Base-by-base conservation (phyloP, 2,329 filamentous ascomycete genomes). In the Endothia cerciana region DNA sequence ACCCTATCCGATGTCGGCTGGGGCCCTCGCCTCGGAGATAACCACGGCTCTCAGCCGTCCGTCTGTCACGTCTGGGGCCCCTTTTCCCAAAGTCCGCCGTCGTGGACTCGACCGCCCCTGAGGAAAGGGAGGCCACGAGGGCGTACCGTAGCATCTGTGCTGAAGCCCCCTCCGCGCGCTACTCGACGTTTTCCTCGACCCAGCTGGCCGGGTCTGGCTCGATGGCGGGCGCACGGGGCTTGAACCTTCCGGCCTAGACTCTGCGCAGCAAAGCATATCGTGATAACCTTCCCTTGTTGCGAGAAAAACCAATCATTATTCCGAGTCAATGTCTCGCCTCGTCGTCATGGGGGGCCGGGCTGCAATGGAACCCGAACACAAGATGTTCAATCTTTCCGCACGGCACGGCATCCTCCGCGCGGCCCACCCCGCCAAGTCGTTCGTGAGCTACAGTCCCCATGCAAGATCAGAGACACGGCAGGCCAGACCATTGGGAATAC, bases 121-220 rank as follows among this genome's bases (percentile, higher is more conserved):
- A 10, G 33, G 33, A 36, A 36, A 36, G 33, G 10, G 33, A n/a
- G n/a, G n/a, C n/a, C n/a, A n/a, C n/a, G n/a, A 47, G 7, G 45
- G 45, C 45, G 45, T 47, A 41, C 8, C 40, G 19, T 41, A 41
- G 40, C n/a, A n/a, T 41, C 40, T 17, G 3, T 47, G 43, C 19
- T 47, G 45, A 19, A 47, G 43, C 8, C 45, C n/a, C 25, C 45
- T 25, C 47, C 22, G 47, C 22, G n/a, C 47, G 47, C 47, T 51
- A 51, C 22, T 51, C 47, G 47, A 51, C 22, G 47, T 28, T 56
- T 36, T 56, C 51, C 3, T n/a, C 17, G 28, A 33, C 51, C 51
- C 51, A 56, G 51, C 51, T 56, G 51, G 51, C 17, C 19, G 51
- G 28, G 28, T 56, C 51, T 10, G 51, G 30, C 51, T 56, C 36